phyloP scores from a whole-genome alignment of 2,329 filamentous ascomycete species.

The Nemania sp. region DNA sequence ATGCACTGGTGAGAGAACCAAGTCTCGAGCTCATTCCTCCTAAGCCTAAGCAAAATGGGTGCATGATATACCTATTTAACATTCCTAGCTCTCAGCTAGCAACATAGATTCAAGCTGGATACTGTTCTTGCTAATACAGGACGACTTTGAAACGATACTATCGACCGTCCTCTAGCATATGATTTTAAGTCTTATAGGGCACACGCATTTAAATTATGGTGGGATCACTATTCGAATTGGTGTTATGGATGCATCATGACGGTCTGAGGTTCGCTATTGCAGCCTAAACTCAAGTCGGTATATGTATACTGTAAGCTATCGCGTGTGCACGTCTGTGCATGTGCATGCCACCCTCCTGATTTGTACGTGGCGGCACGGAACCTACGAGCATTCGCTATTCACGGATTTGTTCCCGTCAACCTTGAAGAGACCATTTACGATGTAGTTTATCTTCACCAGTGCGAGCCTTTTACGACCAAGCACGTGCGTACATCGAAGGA shows the following conservation, averaged over 20 bases:
- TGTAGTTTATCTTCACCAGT: background rate
- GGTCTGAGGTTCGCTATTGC: background rate
- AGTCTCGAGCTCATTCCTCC: too few relatives aligned
- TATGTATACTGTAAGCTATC: slow-evolving; percentile 2
- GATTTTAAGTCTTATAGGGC: background rate
- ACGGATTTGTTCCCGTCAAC: too few relatives aligned
- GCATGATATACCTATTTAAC: too few relatives aligned
- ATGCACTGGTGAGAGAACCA: too few relatives aligned
- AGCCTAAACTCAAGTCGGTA: background rate
- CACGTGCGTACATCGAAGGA: background rate
- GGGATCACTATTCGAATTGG: background rate
- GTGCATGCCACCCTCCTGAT: slow-evolving; percentile 9
- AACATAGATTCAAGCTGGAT: too few relatives aligned
- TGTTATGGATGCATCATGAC: background rate
- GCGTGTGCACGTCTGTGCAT: slow-evolving; percentile 3
- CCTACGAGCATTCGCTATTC: background rate
- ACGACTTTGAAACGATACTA: too few relatives aligned
- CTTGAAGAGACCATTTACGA: background rate
- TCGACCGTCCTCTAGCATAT: background rate
- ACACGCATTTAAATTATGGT: background rate
- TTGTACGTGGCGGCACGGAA: background rate
- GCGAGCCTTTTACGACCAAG: background rate
- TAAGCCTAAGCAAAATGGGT: too few relatives aligned
- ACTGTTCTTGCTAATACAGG: too few relatives aligned
- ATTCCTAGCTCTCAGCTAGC: too few relatives aligned